Evolutionary conservation across 257 asterid species (phyloP).

Genomic region (Nicotiana undulata): DNA sequence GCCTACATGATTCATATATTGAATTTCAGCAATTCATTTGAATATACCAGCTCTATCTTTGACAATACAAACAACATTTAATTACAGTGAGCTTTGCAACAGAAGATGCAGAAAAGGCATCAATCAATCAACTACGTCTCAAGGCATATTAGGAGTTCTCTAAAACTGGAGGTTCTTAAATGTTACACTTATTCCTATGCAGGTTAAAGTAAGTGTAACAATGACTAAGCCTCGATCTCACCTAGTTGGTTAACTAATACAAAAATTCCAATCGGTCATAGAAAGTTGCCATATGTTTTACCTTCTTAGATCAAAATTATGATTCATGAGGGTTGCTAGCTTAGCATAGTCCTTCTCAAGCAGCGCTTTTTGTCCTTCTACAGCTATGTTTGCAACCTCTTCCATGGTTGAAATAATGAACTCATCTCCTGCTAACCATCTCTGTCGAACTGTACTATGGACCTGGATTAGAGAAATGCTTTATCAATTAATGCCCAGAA

Average conservation of each 20-base stretch:
- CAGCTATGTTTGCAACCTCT: slow-evolving; percentile 68
- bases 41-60: neutral
- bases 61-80: neutral
- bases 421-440: slow-evolving; percentile 80
- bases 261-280: neutral
- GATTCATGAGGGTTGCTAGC: slow-evolving; percentile 72
- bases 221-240: neutral
- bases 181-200: neutral
- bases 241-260: neutral
- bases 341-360: slow-evolving; percentile 49
- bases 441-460: slow-evolving; percentile 74
- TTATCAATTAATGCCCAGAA: neutral
- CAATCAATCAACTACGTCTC: neutral
- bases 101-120: neutral
- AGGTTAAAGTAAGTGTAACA: neutral
- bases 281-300: slow-evolving; percentile 5
- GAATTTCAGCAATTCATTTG: neutral
- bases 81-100: neutral
- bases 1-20: slow-evolving; percentile 21
- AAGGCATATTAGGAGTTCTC: neutral
- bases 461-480: slow-evolving; percentile 33
- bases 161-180: neutral
- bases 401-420: slow-evolving; percentile 70
- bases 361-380: slow-evolving; percentile 57
- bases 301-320: slow-evolving; percentile 80